Conservation (phyloP, 331 rosid genomes). For the Pyrus hybrid region DNA sequence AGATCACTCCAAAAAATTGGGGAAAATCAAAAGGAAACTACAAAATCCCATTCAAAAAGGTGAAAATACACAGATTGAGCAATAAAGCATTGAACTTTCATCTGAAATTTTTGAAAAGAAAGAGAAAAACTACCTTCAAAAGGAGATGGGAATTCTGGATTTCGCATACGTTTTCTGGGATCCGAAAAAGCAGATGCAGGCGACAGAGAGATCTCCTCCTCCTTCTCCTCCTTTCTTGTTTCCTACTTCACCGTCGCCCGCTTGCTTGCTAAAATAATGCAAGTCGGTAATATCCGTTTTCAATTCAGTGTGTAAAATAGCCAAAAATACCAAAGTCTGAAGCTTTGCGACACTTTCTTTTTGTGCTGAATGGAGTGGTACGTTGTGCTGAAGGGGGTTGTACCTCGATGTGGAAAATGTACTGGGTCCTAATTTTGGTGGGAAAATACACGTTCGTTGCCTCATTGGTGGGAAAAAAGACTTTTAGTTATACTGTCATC, state of each 20-base stretch:
- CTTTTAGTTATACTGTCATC: too few relatives aligned
- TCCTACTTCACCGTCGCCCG: slow-evolving; percentile 5
- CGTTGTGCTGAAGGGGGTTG: not conserved
- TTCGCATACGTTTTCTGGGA: not conserved
- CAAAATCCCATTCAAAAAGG: not conserved
- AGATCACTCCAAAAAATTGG: not conserved
- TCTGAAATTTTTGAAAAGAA: not conserved
- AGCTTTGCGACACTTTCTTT: not conserved
- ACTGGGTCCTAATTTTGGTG: not conserved
- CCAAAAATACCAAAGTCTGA: not conserved
- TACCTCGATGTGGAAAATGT: not conserved
- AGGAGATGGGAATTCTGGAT: slow-evolving; percentile 10
- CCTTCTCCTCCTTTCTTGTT: slow-evolving; percentile 7
- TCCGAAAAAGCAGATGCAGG: slow-evolving; percentile 1
- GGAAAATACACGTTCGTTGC: not conserved
- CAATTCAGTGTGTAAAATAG: not conserved
- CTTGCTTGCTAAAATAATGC: slow-evolving; percentile 4
- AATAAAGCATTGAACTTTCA: too few relatives aligned
- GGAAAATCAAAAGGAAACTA: not conserved
- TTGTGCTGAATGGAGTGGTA: not conserved
- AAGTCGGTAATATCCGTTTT: slow-evolving; percentile 1
- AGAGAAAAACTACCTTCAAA: not conserved
- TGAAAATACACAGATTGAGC: too few relatives aligned
- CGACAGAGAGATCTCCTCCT: not conserved
- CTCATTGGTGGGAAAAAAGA: too few relatives aligned